Evolutionary conservation across 805 yeast species (phyloP).

Genomic region (Ogataea ganodermae): DNA sequence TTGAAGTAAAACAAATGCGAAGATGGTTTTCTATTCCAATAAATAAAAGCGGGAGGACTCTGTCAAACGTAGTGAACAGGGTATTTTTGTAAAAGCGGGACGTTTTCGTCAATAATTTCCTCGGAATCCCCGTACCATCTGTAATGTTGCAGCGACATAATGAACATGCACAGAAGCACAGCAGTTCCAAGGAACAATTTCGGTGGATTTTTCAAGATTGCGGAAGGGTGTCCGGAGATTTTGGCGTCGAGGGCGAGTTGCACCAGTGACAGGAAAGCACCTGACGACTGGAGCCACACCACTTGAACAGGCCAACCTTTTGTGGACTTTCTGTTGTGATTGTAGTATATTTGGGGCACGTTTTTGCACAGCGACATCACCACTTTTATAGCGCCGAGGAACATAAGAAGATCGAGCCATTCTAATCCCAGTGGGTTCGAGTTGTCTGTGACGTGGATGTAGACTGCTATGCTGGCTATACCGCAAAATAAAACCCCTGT

Average conservation of each 20-base stretch:
- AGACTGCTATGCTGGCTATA: constrained; percentile 1
- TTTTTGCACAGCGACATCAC: constrained; percentile 24
- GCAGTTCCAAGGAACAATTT: constrained; percentile 24
- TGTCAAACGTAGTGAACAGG: neutral
- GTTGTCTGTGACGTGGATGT: constrained; percentile 7
- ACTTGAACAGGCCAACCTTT: constrained; percentile 30
- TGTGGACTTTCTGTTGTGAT: constrained; percentile 26
- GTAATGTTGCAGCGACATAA: constrained; percentile 28
- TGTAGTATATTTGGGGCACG: constrained; percentile 25
- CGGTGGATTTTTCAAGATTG: constrained; percentile 24
- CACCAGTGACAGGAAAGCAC: constrained; percentile 23
- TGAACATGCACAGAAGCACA: constrained; percentile 17
- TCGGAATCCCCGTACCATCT: constrained; percentile 18
- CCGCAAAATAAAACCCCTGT: neutral
- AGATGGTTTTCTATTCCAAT: neutral
- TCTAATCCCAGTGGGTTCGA: constrained; percentile 10
- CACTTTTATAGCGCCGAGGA: constrained; percentile 25
- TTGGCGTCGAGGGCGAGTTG: constrained; percentile 23
- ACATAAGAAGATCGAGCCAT: constrained; percentile 27
- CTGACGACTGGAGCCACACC: constrained; percentile 23
- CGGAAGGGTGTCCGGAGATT: constrained; percentile 9
- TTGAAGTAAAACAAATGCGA: too few species aligned
- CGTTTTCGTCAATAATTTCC: neutral
- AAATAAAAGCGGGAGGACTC: neutral
- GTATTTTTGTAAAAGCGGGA: neutral